These are phyloP conservation scores for Cadophora sp. DNA, from an alignment of 2,329 filamentous ascomycete genomes.

Conservation along the genomic window DNA sequence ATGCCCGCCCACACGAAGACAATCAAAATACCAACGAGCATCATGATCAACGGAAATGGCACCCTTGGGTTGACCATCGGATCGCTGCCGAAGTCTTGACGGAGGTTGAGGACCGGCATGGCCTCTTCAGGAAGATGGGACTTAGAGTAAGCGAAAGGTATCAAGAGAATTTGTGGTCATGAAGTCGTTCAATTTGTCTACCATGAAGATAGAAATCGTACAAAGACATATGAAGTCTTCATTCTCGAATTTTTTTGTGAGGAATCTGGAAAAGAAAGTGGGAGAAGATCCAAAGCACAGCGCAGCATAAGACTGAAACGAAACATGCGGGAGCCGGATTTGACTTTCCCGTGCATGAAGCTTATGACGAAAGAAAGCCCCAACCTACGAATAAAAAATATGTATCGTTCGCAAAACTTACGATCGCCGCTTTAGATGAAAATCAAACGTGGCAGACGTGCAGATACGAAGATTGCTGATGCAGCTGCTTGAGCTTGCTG, in stretches of 20 bases:
- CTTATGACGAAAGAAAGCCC: not conserved
- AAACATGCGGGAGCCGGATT: constrained; percentile 2
- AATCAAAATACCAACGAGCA: constrained; percentile 15
- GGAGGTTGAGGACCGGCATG: not conserved
- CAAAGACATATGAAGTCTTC: no score
- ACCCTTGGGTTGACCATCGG: constrained; percentile 19
- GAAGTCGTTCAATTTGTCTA: not conserved
- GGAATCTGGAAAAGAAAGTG: not conserved
- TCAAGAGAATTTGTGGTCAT: not conserved
- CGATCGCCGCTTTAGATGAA: not conserved
- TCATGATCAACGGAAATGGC: constrained; percentile 19
- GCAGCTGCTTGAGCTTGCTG: not conserved
- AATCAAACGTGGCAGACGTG: not conserved
- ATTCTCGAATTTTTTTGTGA: not conserved
- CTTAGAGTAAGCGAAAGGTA: not conserved
- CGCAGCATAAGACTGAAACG: not conserved
- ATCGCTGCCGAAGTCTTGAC: constrained; percentile 7
- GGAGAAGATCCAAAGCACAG: not conserved
- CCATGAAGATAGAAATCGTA: no score
- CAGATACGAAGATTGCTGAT: not conserved
- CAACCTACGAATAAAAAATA: not conserved
- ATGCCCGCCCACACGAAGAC: constrained; percentile 2
- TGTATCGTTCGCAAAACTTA: not conserved
- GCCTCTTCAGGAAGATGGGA: not conserved
- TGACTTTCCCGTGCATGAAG: constrained; percentile 5